phyloP scores from a whole-genome alignment of 73 alveolate genomes.

The Loxodes magnus region DNA sequence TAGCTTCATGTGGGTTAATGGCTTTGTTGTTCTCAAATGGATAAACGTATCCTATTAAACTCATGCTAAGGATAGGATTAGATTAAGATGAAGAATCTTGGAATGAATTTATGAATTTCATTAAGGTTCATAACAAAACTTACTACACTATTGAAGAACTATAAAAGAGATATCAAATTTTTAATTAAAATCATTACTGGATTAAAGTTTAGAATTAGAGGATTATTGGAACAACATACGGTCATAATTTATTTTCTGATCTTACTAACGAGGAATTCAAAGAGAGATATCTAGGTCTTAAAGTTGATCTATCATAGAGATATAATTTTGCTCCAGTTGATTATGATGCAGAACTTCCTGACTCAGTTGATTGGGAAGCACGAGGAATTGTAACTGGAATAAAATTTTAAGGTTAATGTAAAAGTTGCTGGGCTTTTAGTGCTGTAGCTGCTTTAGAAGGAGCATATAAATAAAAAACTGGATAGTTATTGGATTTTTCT shows the following conservation, averaged over 20 bases:
- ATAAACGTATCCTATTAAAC: no score
- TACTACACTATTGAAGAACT: slow-evolving; percentile 31
- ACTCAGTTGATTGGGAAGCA: slow-evolving; percentile 37
- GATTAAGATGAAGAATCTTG: no score
- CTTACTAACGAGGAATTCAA: slow-evolving; percentile 28
- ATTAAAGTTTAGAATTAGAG: not conserved
- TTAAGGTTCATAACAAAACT: slow-evolving; percentile 28
- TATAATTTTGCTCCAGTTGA: not conserved
- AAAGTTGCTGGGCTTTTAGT: slow-evolving; percentile 78
- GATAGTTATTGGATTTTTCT: slow-evolving; percentile 15
- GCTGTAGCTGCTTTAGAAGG: slow-evolving; percentile 66
- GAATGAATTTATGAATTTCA: slow-evolving; percentile 33
- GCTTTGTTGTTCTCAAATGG: no score
- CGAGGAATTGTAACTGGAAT: slow-evolving; percentile 46
- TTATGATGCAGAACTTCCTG: slow-evolving; percentile 10
- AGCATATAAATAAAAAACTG: slow-evolving; percentile 21
- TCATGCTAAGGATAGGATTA: no score
- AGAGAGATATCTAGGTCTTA: slow-evolving; percentile 10
- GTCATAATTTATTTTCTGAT: slow-evolving; percentile 22
- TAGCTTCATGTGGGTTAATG: no score
- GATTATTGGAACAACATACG: slow-evolving; percentile 4
- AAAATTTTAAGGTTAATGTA: slow-evolving; percentile 61
- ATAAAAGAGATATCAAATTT: slow-evolving; percentile 13
- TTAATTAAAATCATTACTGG: slow-evolving; percentile 11
- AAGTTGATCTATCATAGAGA: slow-evolving; percentile 23